Conservation (phyloP, 345 rosid species). For the Brassica incana region DNA sequence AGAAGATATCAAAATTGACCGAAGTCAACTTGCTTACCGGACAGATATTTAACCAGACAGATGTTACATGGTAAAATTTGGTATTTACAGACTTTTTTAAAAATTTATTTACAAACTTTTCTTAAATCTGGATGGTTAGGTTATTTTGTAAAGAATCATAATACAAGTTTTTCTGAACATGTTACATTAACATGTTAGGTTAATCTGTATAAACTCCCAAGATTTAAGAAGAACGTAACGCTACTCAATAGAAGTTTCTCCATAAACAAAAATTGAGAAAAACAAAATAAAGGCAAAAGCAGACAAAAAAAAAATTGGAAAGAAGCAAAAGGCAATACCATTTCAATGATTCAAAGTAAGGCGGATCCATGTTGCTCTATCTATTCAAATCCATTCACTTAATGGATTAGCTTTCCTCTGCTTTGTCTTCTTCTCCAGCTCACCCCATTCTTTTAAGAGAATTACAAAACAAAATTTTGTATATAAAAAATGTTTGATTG, state of each 20-base stretch:
- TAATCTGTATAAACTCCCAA: background rate
- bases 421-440: slow-evolving; percentile 28
- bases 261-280: background rate
- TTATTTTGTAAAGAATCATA: background rate
- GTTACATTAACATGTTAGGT: slow-evolving; percentile 11
- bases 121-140: no score
- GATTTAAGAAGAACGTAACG: background rate
- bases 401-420: slow-evolving; percentile 27
- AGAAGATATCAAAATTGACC: no score
- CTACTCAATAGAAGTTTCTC: background rate
- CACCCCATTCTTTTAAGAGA: slow-evolving; percentile 7
- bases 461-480: slow-evolving; percentile 6
- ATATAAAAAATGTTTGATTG: slow-evolving; percentile 3
- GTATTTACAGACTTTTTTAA: no score
- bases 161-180: background rate
- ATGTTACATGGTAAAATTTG: no score
- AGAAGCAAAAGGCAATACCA: slow-evolving; percentile 12
- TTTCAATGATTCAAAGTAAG: slow-evolving; percentile 13
- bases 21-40: no score
- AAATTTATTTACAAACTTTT: no score
- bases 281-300: background rate
- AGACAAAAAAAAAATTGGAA: slow-evolving; percentile 1
- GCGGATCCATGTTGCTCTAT: slow-evolving; percentile 21
- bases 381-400: slow-evolving; percentile 18
- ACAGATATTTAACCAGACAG: no score